Conservation (phyloP, 768 basidiomycete genomes). For the Termitomyces sp. region DNA sequence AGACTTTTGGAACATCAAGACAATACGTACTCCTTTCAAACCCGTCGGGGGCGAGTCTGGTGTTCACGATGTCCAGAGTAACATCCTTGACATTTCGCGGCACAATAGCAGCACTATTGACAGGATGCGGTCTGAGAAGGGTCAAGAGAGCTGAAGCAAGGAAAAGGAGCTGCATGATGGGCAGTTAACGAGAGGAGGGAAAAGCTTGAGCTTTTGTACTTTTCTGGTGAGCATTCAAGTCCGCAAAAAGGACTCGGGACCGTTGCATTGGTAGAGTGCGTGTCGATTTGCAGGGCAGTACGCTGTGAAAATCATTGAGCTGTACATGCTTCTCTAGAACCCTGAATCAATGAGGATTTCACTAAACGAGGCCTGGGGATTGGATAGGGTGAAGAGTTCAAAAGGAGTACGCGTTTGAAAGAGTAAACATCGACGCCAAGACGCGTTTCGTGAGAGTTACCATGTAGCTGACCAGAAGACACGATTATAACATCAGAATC, state of each 20-base stretch:
- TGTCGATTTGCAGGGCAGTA: not conserved
- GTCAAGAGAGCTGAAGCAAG: conserved; percentile 5
- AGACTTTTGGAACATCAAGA: not conserved
- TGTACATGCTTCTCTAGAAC: not conserved
- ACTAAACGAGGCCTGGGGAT: conserved; percentile 8
- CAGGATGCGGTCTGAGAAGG: conserved; percentile 6
- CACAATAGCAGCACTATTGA: not conserved
- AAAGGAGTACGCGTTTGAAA: not conserved
- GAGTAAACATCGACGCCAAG: not conserved
- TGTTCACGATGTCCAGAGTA: conserved; percentile 16
- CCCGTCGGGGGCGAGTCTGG: conserved; percentile 16
- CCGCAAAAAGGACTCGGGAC: conserved; percentile 10
- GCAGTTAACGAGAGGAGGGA: not conserved
- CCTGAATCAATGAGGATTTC: not conserved
- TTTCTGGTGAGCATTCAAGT: not conserved
- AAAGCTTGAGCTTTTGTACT: conserved; percentile 7
- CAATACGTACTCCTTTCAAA: conserved; percentile 14
- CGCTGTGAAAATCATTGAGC: not conserved
- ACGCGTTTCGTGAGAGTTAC: conserved; percentile 5
- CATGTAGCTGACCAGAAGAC: not conserved
- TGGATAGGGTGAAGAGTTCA: not conserved
- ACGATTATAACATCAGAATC: not conserved
- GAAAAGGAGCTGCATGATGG: conserved; percentile 9
- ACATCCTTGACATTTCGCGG: conserved; percentile 1
- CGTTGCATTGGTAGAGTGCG: not conserved